Percentiles rank a stretch among this genome's conserved stretches.
Evolutionary conservation across 2,329 filamentous ascomycete genomes (phyloP).

Genomic region (Pseudocercospora pini-densiflorae): DNA sequence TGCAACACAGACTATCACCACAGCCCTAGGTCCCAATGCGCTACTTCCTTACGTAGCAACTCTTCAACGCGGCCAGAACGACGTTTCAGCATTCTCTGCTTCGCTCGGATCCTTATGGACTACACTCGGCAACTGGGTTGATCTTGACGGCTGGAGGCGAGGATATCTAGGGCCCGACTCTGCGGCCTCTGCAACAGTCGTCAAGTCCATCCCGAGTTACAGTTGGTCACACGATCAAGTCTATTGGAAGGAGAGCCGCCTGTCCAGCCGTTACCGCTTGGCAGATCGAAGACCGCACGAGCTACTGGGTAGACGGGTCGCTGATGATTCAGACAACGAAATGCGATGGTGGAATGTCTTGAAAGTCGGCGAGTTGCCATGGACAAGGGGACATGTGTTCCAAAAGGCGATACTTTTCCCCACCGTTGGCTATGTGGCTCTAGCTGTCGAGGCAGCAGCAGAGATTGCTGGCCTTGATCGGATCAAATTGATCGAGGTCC

Average conservation of each 20-base stretch:
- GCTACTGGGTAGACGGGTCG: conserved; percentile 23
- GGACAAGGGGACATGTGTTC: conserved; percentile 42
- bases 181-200: not conserved
- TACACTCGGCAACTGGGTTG: conserved; percentile 18
- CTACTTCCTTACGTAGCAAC: conserved; percentile 21
- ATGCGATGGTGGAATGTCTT: conserved; percentile 26
- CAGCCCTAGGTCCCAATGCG: conserved; percentile 18
- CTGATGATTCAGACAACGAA: conserved; percentile 23
- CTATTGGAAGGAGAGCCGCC: conserved; percentile 24
- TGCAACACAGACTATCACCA: conserved; percentile 42
- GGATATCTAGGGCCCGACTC: conserved; percentile 19
- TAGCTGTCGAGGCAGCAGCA: conserved; percentile 31
- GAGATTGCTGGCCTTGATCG: conserved; percentile 21
- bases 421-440: conserved; percentile 30
- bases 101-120: conserved; percentile 26
- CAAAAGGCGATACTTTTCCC: conserved; percentile 41
- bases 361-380: conserved; percentile 34
- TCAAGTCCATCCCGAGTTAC: conserved; percentile 21
- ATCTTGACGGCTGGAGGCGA: conserved; percentile 24
- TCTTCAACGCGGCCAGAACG: conserved; percentile 33
- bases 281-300: conserved; percentile 20
- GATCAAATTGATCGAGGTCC: conserved; percentile 25
- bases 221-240: conserved; percentile 23
- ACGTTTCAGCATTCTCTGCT: conserved; percentile 33
- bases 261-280: conserved; percentile 20